Conservation (phyloP, 1,284 basidiomycete genomes). For the Neolentinus lepideus region DNA sequence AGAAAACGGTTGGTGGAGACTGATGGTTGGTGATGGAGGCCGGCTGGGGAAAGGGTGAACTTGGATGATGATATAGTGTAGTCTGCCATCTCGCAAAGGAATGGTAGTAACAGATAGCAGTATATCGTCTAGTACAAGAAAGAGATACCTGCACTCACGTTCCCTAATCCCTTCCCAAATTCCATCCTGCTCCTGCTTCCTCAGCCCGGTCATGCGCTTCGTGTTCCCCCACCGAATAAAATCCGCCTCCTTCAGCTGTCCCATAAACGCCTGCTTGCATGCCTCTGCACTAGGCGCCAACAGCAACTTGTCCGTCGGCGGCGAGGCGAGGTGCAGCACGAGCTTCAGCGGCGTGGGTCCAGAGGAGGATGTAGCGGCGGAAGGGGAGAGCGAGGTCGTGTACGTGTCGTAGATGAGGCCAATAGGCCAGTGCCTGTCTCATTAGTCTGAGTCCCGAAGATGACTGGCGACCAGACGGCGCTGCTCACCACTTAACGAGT, state of each 20-base stretch:
- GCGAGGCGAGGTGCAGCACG: constrained; percentile 78
- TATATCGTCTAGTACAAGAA: too few species aligned
- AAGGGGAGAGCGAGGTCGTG: constrained; percentile 38
- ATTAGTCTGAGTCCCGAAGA: constrained; percentile 1
- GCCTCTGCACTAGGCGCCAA: constrained; percentile 71
- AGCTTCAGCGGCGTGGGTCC: constrained; percentile 62
- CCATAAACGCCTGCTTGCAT: constrained; percentile 89
- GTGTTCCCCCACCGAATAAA: constrained; percentile 94
- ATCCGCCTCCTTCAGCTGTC: constrained; percentile 91
- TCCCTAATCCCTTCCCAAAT: constrained; percentile 93
- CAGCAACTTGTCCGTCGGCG: constrained; percentile 81
- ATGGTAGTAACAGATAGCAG: too few species aligned
- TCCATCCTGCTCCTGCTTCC: constrained; percentile 87
- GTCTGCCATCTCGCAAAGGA: too few species aligned
- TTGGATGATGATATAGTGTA: too few species aligned
- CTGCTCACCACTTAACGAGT: constrained; percentile 79
- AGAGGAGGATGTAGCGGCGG: constrained; percentile 25
- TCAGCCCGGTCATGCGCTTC: constrained; percentile 81
- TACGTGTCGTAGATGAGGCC: constrained; percentile 87
- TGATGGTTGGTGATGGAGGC: constrained; percentile 2
- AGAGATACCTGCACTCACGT: constrained; percentile 58
- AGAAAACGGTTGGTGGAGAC: too few species aligned
- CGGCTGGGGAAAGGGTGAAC: neutral
- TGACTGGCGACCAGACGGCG: constrained; percentile 9
- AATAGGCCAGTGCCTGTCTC: constrained; percentile 92